Evolutionary conservation across 179 eudicot species (phyloP).

Genomic region (Pouteria campechiana): DNA sequence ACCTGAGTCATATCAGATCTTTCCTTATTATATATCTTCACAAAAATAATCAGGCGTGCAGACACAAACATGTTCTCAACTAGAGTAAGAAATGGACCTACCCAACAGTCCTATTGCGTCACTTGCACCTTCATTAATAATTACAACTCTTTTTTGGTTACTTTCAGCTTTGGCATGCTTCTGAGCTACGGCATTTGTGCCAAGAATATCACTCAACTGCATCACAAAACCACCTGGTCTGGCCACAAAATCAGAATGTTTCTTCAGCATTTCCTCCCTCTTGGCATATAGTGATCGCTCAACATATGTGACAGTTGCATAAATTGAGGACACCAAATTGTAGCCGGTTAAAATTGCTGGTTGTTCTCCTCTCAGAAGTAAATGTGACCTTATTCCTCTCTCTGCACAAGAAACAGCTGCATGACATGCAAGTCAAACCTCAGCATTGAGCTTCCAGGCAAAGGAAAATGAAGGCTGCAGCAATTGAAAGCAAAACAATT

Average conservation of each 20-base stretch:
- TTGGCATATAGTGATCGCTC: slow-evolving; percentile 67
- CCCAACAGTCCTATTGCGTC: slow-evolving; percentile 75
- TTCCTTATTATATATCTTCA: not conserved
- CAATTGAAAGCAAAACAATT: not conserved
- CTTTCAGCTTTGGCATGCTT: slow-evolving; percentile 11
- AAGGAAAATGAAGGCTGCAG: not conserved
- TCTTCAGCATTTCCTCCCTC: slow-evolving; percentile 69
- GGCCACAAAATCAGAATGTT: slow-evolving; percentile 46
- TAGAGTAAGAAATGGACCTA: slow-evolving; percentile 13
- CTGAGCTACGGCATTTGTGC: slow-evolving; percentile 4
- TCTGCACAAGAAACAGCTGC: slow-evolving; percentile 95
- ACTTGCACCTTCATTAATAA: slow-evolving; percentile 90
- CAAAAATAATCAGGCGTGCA: not conserved
- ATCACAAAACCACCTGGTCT: slow-evolving; percentile 42
- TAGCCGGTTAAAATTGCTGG: slow-evolving; percentile 76
- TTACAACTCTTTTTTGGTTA: slow-evolving; percentile 37
- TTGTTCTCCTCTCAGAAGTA: slow-evolving; percentile 92
- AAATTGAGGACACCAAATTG: slow-evolving; percentile 61
- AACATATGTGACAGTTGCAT: slow-evolving; percentile 66
- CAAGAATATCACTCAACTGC: slow-evolving; percentile 45
- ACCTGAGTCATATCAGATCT: too few relatives aligned
- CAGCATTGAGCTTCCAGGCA: not conserved
- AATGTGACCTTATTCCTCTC: slow-evolving; percentile 67
- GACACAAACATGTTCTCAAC: not conserved
- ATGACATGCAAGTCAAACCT: slow-evolving; percentile 9